Conservation (phyloP, 768 basidiomycete species). For the Chiua virens region DNA sequence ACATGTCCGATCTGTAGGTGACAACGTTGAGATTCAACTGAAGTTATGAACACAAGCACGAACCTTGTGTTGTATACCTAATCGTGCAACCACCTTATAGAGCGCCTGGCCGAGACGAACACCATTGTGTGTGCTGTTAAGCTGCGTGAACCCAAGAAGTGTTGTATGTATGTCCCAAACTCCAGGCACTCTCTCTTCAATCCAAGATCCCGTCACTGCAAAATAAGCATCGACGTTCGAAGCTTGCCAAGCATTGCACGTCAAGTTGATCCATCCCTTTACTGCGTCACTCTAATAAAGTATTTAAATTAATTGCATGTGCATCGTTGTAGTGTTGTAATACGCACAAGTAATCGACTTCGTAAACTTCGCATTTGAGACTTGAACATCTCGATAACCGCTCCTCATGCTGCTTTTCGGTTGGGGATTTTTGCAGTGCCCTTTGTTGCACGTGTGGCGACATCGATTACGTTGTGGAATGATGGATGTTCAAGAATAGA, state of each 20-base stretch:
- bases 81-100: slow-evolving; percentile 32
- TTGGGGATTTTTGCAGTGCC: no score
- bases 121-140: slow-evolving; percentile 42
- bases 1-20: slow-evolving; percentile 25
- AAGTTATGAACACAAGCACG: slow-evolving; percentile 6
- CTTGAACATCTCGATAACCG: no score
- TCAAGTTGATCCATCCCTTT: not conserved
- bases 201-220: not conserved
- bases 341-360: no score
- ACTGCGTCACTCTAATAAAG: not conserved
- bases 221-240: not conserved
- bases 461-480: no score
- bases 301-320: no score
- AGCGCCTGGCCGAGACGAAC: slow-evolving; percentile 29
- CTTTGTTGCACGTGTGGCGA: no score
- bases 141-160: slow-evolving; percentile 36
- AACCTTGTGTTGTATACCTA: slow-evolving; percentile 33
- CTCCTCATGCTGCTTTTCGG: no score
- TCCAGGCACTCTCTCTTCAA: not conserved
- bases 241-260: not conserved
- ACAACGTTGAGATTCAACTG: no score
- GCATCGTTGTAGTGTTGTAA: not conserved
- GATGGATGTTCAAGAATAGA: no score
- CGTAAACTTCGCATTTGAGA: no score
- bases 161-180: slow-evolving; percentile 2